Conservation (phyloP, 1,284 basidiomycete genomes). For the Laetiporus sulphureus region DNA sequence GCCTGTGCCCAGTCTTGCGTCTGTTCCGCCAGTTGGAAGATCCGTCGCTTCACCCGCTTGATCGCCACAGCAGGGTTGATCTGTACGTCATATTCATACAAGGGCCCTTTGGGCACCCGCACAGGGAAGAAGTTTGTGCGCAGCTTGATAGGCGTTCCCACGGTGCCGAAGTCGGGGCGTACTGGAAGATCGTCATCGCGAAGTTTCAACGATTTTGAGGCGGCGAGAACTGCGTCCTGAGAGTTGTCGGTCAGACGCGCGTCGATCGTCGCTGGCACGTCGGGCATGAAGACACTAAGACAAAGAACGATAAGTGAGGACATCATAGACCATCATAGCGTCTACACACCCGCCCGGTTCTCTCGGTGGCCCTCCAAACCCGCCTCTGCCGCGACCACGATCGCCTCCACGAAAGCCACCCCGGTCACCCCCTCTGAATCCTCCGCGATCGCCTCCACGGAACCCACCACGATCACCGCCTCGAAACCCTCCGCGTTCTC, state of each 20-base stretch:
- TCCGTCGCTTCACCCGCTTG: conserved; percentile 56
- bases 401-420: conserved; percentile 17
- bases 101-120: conserved; percentile 47
- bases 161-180: conserved; percentile 61
- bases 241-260: conserved; percentile 49
- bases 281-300: conserved; percentile 46
- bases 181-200: conserved; percentile 47
- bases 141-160: conserved; percentile 52
- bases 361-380: conserved; percentile 23
- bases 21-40: conserved; percentile 66
- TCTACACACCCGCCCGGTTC: conserved; percentile 51
- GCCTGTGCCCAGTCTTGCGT: conserved; percentile 46
- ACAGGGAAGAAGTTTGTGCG: conserved; percentile 75
- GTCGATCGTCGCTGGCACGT: conserved; percentile 47
- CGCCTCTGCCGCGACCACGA: conserved; percentile 11
- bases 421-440: conserved; percentile 16
- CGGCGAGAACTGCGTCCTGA: conserved; percentile 48
- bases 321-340: no score
- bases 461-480: conserved; percentile 23
- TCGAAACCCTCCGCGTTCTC: conserved; percentile 25
- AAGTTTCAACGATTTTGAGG: conserved; percentile 39
- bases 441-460: conserved; percentile 11
- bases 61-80: conserved; percentile 49
- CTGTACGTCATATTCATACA: conserved; percentile 65
- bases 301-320: no score